Evolutionary conservation across 768 basidiomycete genomes (phyloP).

Genomic region (Leccinum rimulosum): DNA sequence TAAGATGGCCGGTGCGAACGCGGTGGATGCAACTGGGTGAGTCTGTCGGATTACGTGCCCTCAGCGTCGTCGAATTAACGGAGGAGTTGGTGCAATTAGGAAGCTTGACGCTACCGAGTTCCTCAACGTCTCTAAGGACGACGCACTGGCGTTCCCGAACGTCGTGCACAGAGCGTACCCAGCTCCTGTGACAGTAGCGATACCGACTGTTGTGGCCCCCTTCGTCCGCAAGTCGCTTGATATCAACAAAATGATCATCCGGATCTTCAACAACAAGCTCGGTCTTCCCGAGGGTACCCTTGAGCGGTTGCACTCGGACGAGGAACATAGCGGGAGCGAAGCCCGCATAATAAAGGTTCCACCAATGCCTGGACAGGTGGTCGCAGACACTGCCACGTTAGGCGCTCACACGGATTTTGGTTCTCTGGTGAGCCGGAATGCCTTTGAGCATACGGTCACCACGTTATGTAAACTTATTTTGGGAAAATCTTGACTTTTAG

Average conservation of each 20-base stretch:
- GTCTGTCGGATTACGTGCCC: not conserved
- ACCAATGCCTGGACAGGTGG: constrained; percentile 28
- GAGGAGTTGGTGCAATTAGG: constrained; percentile 4
- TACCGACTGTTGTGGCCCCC: constrained; percentile 48
- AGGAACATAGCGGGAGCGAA: constrained; percentile 56
- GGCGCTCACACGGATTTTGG: constrained; percentile 75
- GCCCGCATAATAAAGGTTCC: constrained; percentile 53
- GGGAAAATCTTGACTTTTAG: constrained; percentile 26
- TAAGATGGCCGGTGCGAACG: constrained; percentile 33
- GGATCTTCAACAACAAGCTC: constrained; percentile 55
- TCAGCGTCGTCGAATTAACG: not conserved
- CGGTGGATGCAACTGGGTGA: constrained; percentile 34
- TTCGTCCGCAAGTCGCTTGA: constrained; percentile 59
- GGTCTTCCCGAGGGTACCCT: constrained; percentile 52
- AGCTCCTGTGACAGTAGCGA: constrained; percentile 44
- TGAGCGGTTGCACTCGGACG: constrained; percentile 38
- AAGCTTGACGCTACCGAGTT: constrained; percentile 55
- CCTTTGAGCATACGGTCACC: not conserved
- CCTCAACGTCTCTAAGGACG: constrained; percentile 68
- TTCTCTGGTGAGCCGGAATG: constrained; percentile 47
- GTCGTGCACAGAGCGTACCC: constrained; percentile 58
- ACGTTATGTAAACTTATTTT: not conserved
- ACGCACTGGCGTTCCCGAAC: constrained; percentile 57
- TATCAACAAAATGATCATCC: constrained; percentile 51
- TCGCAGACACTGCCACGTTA: constrained; percentile 40